A percentile compares a stretch with the other conserved stretches of the same genome.
These are phyloP conservation scores for Neocatenulostroma microsporum DNA, from an alignment of 2,329 filamentous ascomycete species.

Conservation along the genomic window DNA sequence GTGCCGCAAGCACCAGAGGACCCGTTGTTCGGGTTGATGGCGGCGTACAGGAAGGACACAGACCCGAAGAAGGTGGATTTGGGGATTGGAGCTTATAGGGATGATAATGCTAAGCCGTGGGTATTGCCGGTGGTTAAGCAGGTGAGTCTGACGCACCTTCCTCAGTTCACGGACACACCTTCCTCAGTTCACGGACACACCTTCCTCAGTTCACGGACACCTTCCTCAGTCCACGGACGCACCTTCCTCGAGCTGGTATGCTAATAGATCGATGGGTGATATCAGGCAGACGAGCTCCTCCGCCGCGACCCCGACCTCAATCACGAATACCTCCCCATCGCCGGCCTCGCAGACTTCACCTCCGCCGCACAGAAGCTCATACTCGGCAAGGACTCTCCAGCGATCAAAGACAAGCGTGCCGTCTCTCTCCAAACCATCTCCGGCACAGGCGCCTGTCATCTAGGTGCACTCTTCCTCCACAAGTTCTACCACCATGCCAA, in stretches of 20 bases:
- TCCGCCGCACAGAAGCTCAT: conserved; percentile 85
- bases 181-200: too few relatives aligned
- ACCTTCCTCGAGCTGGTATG: too few relatives aligned
- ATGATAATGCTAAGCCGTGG: conserved; percentile 95
- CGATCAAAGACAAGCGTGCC: conserved; percentile 73
- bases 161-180: too few relatives aligned
- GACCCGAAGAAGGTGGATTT: conserved; percentile 80
- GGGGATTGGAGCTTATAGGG: conserved; percentile 90
- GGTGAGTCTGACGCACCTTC: too few relatives aligned
- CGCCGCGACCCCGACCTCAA: conserved; percentile 83
- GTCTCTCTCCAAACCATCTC: conserved; percentile 90
- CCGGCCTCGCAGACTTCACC: conserved; percentile 78
- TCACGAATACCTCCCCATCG: conserved; percentile 97
- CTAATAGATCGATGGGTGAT: conserved; percentile 1
- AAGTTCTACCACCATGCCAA: conserved; percentile 70
- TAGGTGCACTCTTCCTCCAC: conserved; percentile 86
- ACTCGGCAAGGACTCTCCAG: conserved; percentile 69
- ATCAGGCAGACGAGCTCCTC: conserved; percentile 80
- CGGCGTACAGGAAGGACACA: conserved; percentile 74
- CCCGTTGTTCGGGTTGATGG: conserved; percentile 86
- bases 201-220: too few relatives aligned
- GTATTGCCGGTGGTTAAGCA: conserved; percentile 92
- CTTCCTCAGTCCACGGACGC: too few relatives aligned
- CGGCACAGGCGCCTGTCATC: conserved; percentile 87
- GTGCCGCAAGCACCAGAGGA: conserved; percentile 67